Evolutionary conservation across 2,329 filamentous ascomycete genomes (phyloP).

Genomic region (Ophiostoma piceae): DNA sequence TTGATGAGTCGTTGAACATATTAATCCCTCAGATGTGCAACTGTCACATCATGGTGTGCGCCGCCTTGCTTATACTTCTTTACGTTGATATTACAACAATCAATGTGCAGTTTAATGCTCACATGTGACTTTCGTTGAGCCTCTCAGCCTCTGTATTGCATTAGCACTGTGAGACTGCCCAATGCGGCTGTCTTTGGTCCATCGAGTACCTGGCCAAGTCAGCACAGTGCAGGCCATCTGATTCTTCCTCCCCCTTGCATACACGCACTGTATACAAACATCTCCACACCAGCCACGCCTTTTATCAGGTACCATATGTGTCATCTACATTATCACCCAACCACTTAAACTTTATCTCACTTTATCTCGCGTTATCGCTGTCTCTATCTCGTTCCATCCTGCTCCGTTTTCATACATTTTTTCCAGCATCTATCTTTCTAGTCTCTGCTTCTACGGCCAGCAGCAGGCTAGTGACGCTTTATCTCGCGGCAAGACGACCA

Average conservation of each 20-base stretch:
- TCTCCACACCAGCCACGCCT: conserved; percentile 4
- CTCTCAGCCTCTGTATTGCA: neutral
- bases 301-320: conserved; percentile 9
- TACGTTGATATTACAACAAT: neutral
- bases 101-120: neutral
- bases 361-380: neutral
- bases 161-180: neutral
- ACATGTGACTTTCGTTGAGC: conserved; percentile 8
- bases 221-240: neutral
- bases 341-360: neutral
- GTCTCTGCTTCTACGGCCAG: neutral
- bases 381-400: neutral
- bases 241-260: neutral
- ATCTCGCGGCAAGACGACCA: neutral
- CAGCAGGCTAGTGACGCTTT: neutral
- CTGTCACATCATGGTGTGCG: neutral
- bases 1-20: neutral
- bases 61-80: neutral
- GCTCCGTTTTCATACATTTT: neutral
- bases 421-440: neutral
- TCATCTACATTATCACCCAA: conserved; percentile 3
- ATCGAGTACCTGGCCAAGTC: neutral
- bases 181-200: neutral
- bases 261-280: neutral
- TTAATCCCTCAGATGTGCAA: neutral